phyloP scores from a whole-genome alignment of 106 monocot species.

The Dendrobium chrysotoxum region DNA sequence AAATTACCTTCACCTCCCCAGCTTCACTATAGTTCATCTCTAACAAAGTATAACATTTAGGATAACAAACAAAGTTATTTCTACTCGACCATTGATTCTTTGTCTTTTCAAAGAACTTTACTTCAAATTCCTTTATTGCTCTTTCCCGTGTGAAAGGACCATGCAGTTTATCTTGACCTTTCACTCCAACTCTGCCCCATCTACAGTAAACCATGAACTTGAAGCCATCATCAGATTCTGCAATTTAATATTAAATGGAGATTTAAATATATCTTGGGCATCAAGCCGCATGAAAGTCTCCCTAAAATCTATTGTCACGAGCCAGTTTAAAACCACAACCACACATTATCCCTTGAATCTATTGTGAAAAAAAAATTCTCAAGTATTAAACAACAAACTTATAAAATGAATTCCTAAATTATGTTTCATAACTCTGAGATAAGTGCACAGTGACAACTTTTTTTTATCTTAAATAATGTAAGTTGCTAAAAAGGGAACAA shows the following conservation, averaged over 20 bases:
- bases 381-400: background rate
- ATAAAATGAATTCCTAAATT: background rate
- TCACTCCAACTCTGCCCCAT: slow-evolving; percentile 94
- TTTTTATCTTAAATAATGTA: background rate
- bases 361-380: background rate
- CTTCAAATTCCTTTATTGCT: slow-evolving; percentile 59
- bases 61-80: slow-evolving; percentile 42
- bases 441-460: background rate
- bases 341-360: background rate
- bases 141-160: slow-evolving; percentile 52
- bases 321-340: background rate
- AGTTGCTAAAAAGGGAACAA: background rate
- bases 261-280: background rate
- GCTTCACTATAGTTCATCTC: slow-evolving; percentile 83
- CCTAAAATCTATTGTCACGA: background rate
- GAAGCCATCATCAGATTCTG: slow-evolving; percentile 83
- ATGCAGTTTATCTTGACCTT: slow-evolving; percentile 73
- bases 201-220: slow-evolving; percentile 75
- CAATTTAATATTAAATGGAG: slow-evolving; percentile 8
- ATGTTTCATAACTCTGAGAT: background rate
- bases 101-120: slow-evolving; percentile 74
- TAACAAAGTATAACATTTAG: slow-evolving; percentile 70
- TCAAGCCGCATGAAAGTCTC: background rate
- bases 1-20: slow-evolving; percentile 43
- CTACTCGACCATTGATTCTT: slow-evolving; percentile 58